Base-by-base conservation (phyloP, 2,329 filamentous ascomycete genomes). In the Pseudogymnoascus sp. region DNA sequence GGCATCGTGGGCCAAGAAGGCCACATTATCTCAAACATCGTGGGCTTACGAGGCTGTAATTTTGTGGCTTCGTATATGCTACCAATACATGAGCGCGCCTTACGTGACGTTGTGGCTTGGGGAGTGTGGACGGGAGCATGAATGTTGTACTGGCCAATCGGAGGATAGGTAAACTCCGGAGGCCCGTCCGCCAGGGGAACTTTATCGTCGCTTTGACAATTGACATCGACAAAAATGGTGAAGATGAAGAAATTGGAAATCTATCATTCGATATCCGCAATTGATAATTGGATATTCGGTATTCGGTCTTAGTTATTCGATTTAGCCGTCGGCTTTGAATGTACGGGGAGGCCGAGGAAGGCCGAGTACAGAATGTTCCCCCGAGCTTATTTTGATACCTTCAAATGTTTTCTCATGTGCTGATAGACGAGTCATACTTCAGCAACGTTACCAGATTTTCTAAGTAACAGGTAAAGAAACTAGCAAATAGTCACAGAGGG, bases 131-230 rank as follows among this genome's bases (percentile, higher is more conserved):
- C 21, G 21, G 21, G 21, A 17, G n/a, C 9, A 33, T 33, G 4
- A 8, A 33, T 55, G 48, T 55, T 55, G 48, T 55, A 33, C 27
- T 55, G n/a, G n/a, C 48, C 48, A 55, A 55, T 55, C 48, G 48
- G 48, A 7, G 6, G n/a, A 55, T 55, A 55, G 1, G 10, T 55
- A 55, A 17, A 17, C 15, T 55, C 48, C 48, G 48, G 12, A 29
- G 12, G 27, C 9, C 48, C 27, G 27, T 17, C 27, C 9, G 3
- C 21, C 21, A 12, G 9, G 4, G 2, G 29, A 4, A 55, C 27
- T 12, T 10, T 51, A 12, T 5, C 41, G 7, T 7, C 13, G 12
- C 27, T 17, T 51, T 15, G 12, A 17, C 5, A 31, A 55, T 15
- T 55, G 8, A 33, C 29, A 17, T 33, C 29, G 17, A 33, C 29